Evolutionary conservation across 805 yeast genomes (phyloP).

Genomic region (Sugiyamaella lignohabitans): DNA sequence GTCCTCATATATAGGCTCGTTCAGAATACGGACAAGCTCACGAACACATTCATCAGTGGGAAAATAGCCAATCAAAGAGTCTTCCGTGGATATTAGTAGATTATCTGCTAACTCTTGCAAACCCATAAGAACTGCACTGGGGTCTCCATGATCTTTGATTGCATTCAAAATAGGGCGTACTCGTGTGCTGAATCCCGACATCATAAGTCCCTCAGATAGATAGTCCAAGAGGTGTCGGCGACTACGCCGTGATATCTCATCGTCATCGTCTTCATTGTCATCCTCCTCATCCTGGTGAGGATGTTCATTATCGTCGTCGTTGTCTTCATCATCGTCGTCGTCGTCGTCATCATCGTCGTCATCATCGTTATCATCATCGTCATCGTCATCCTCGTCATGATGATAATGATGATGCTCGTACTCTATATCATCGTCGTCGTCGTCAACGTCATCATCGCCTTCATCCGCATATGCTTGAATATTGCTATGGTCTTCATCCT

Average conservation of each 20-base stretch:
- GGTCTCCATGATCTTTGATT: slow-evolving; percentile 25
- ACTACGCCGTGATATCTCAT: neutral
- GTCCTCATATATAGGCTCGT: slow-evolving; percentile 49
- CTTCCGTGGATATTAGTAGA: slow-evolving; percentile 30
- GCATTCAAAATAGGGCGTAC: slow-evolving; percentile 20
- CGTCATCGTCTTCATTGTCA: slow-evolving; percentile 21
- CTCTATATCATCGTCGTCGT: slow-evolving; percentile 22
- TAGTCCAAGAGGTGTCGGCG: slow-evolving; percentile 17
- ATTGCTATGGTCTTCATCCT: slow-evolving; percentile 51
- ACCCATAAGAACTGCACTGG: slow-evolving; percentile 27
- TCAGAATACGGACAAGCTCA: slow-evolving; percentile 51
- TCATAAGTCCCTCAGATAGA: slow-evolving; percentile 20
- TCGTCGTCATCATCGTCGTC: slow-evolving; percentile 63
- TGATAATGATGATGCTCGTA: slow-evolving; percentile 28
- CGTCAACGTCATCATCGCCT: slow-evolving; percentile 25
- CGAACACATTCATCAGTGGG: slow-evolving; percentile 53
- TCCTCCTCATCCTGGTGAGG: slow-evolving; percentile 20
- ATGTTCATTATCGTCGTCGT: slow-evolving; percentile 25
- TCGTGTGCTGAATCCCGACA: slow-evolving; percentile 26
- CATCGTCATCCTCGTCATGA: slow-evolving; percentile 69
- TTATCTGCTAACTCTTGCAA: slow-evolving; percentile 31
- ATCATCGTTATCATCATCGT: slow-evolving; percentile 98
- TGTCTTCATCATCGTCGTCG: slow-evolving; percentile 20
- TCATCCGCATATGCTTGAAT: slow-evolving; percentile 65
- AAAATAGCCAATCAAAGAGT: slow-evolving; percentile 31